Evolutionary conservation across 140 eudicot species (phyloP), one percentile per base, ranked within the genome.

Genomic region (Cichorium intybus): DNA sequence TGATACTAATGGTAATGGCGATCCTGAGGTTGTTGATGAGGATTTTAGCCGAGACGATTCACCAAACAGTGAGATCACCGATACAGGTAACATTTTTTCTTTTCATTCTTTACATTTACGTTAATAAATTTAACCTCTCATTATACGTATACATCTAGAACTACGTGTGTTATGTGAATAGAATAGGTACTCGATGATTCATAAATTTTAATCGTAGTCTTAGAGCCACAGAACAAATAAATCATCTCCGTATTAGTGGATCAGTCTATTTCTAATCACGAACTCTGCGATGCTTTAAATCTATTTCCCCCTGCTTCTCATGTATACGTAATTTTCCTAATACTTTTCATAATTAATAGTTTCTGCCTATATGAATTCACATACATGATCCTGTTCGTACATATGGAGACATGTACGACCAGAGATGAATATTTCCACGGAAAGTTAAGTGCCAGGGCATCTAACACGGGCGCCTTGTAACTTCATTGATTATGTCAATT

Each of bases 41-140:
- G 84, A 74, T 64, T 66, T 58, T 14, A 67, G 24, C 1, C 53
- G 67, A 35, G 82, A 79, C 17, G 88, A 80, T 57, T 80, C 88
- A 0, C 86, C 80, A 5, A 66, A 60, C 24, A 79, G 81, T 61
- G 92, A 81, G 54, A 81, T 87, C 48, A 87, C 96, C 0, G 95
- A 87, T 71, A 7, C 95, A 79, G 90, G 97, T 90, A 79, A 47
- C 31, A 39, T 20, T 24, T 20, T 41, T 18, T 58, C 3, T 46
- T 56, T 31, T 33, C 15, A 4, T 56, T 27, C 2, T 49, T 24
- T 37, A 5, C 49, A 34, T 68, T 28, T 76, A 28, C 5, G 22
- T 31, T 26, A 10, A 57, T 24, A 16, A 48, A 29, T 8, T 4
- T 43, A 31, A 52, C 54, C 28, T 70, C 26, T 62, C 23, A 4